Percentiles rank a stretch among this genome's conserved stretches.
Conservation (phyloP, 768 basidiomycete species). For the Hortiboletus flavorubellus region DNA sequence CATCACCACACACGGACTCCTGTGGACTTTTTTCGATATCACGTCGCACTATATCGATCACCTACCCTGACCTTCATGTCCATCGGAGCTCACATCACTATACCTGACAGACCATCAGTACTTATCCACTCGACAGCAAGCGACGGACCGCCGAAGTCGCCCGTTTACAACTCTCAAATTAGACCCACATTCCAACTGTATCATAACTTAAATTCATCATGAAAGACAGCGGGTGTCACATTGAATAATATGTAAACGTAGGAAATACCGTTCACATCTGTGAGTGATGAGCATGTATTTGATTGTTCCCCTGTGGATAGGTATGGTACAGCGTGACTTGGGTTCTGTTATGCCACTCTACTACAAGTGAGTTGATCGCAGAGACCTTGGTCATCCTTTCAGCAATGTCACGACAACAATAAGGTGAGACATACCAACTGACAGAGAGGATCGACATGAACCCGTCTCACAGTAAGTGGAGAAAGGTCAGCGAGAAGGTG, state of each 20-base stretch:
- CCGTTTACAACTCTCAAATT: conserved; percentile 12
- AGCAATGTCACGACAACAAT: not conserved
- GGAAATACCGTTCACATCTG: not conserved
- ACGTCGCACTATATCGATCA: conserved; percentile 70
- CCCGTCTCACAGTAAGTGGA: conserved; percentile 1
- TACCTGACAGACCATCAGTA: conserved; percentile 10
- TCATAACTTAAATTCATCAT: conserved; percentile 18
- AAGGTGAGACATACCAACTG: conserved; percentile 13
- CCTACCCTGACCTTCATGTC: conserved; percentile 35
- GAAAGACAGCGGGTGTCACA: conserved; percentile 4
- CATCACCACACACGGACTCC: conserved; percentile 87
- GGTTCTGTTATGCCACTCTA: conserved; percentile 5
- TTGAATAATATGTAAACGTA: conserved; percentile 2
- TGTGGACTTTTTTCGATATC: conserved; percentile 93
- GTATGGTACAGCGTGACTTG: conserved; percentile 7
- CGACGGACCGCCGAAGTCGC: conserved; percentile 3
- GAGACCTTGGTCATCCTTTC: conserved; percentile 10
- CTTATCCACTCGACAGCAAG: conserved; percentile 7
- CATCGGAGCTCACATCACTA: conserved; percentile 1
- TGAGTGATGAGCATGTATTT: not conserved
- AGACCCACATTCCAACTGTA: conserved; percentile 23
- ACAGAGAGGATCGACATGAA: conserved; percentile 11
- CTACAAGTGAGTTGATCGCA: conserved; percentile 9
- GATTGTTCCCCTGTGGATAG: not conserved
- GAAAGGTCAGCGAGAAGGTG: conserved; percentile 8